phyloP scores from a whole-genome alignment of 2,329 filamentous ascomycete genomes.

The Magnaporthiopsis rhizophila region DNA sequence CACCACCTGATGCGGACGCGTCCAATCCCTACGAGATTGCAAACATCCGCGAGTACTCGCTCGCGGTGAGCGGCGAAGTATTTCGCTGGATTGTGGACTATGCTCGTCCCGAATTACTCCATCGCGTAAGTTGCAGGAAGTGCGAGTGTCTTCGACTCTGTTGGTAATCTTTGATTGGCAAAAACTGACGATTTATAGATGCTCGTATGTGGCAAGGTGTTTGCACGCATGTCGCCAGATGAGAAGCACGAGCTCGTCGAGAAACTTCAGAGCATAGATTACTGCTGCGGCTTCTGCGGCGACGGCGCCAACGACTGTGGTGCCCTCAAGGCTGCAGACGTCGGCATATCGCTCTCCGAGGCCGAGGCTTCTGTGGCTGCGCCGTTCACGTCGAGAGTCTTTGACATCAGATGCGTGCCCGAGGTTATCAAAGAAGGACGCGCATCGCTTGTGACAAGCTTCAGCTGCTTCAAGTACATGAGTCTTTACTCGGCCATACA shows the following conservation, averaged over 20 bases:
- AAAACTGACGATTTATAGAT: slow-evolving; percentile 43
- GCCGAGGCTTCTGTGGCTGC: slow-evolving; percentile 98
- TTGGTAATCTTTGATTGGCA: neutral
- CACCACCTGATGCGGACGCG: slow-evolving; percentile 63
- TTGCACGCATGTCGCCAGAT: slow-evolving; percentile 96
- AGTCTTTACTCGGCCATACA: slow-evolving; percentile 98
- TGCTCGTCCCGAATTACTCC: slow-evolving; percentile 70
- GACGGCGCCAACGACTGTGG: slow-evolving; percentile 98
- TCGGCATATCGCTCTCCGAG: slow-evolving; percentile 93
- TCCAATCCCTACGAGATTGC: slow-evolving; percentile 80
- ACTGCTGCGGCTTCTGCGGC: slow-evolving; percentile 91
- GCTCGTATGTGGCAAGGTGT: slow-evolving; percentile 86
- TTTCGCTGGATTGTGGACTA: slow-evolving; percentile 97
- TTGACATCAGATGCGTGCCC: slow-evolving; percentile 93
- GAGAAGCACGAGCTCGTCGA: slow-evolving; percentile 98
- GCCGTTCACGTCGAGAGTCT: slow-evolving; percentile 89
- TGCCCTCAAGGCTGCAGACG: slow-evolving; percentile 91
- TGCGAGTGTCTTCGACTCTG: neutral
- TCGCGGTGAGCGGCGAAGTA: slow-evolving; percentile 86
- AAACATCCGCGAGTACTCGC: slow-evolving; percentile 74
- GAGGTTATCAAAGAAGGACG: slow-evolving; percentile 91
- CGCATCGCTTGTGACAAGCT: slow-evolving; percentile 93
- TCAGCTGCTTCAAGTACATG: slow-evolving; percentile 99
- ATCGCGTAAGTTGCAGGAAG: slow-evolving; percentile 28
- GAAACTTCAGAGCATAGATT: slow-evolving; percentile 92